Evolutionary conservation across 192 early-diverging fungal species (phyloP).

Genomic region (Mortierella alpina): DNA sequence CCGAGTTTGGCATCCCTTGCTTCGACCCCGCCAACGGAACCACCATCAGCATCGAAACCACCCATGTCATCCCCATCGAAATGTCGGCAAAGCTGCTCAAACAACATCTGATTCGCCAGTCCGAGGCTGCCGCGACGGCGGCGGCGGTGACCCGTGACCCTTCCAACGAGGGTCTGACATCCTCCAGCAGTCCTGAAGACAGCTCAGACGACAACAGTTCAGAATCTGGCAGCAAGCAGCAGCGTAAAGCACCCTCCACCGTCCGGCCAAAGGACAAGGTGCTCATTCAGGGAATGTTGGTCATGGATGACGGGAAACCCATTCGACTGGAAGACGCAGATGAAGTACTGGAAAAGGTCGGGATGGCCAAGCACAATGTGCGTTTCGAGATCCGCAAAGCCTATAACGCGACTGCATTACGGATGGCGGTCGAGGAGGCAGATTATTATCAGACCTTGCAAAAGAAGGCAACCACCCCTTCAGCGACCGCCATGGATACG

Average conservation of each 20-base stretch:
- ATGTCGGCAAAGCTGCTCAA: slow-evolving; percentile 62
- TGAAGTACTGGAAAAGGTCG: slow-evolving; percentile 36
- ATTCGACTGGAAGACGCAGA: slow-evolving; percentile 54
- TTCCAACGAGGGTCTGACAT: slow-evolving; percentile 24
- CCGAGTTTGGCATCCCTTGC: slow-evolving; percentile 85
- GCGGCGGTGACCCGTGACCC: background rate
- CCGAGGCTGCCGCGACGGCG: background rate
- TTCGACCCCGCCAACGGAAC: slow-evolving; percentile 92
- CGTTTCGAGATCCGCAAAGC: slow-evolving; percentile 51
- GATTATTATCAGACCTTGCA: slow-evolving; percentile 10
- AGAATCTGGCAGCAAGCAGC: background rate
- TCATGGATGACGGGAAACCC: slow-evolving; percentile 53
- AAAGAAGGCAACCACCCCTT: background rate
- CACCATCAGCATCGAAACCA: slow-evolving; percentile 75
- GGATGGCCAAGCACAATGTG: slow-evolving; percentile 49
- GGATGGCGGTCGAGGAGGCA: slow-evolving; percentile 28
- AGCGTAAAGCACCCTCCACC: slow-evolving; percentile 5
- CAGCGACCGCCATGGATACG: slow-evolving; percentile 4
- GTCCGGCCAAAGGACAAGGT: slow-evolving; percentile 52
- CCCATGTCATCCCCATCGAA: slow-evolving; percentile 71
- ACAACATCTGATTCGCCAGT: slow-evolving; percentile 44
- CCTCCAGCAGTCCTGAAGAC: slow-evolving; percentile 30
- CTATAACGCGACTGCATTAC: slow-evolving; percentile 45
- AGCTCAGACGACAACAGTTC: slow-evolving; percentile 20
- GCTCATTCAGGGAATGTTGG: slow-evolving; percentile 57